Evolutionary conservation across 257 asterid genomes (phyloP).

Genomic region (Marsdenia floribunda): DNA sequence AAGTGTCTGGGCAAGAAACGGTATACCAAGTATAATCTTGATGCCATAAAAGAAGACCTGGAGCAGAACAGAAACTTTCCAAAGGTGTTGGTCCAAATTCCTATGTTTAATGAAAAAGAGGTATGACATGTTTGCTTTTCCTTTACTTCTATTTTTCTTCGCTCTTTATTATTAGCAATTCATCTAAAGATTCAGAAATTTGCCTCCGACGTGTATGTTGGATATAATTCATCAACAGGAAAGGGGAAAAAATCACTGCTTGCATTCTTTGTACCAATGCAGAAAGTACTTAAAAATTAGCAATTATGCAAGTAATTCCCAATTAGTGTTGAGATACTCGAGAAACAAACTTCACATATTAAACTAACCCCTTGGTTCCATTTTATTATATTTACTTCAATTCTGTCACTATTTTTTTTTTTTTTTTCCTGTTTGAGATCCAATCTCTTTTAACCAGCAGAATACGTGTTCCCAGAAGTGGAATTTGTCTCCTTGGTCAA

Average conservation of each 20-base stretch:
- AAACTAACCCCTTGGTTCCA: neutral
- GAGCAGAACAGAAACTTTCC: constrained; percentile 52
- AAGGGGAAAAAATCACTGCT: neutral
- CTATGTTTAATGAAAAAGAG: constrained; percentile 89
- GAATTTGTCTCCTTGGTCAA: neutral
- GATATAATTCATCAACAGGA: neutral
- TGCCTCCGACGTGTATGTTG: neutral
- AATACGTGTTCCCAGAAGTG: neutral
- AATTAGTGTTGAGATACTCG: neutral
- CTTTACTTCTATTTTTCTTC: neutral
- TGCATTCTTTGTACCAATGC: neutral
- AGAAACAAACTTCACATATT: neutral
- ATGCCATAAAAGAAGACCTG: constrained; percentile 57
- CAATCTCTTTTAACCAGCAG: neutral
- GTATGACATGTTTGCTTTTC: constrained; percentile 19
- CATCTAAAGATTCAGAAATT: neutral
- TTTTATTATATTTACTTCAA: neutral
- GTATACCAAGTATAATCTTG: constrained; percentile 74
- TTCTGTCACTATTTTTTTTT: neutral
- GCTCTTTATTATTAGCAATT: neutral
- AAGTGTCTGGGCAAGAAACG: constrained; percentile 63
- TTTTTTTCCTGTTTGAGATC: neutral
- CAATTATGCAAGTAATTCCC: neutral
- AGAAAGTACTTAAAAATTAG: neutral
- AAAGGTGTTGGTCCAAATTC: constrained; percentile 73